Conservation (phyloP, 345 rosid genomes). For the Capsella bursapastoris region DNA sequence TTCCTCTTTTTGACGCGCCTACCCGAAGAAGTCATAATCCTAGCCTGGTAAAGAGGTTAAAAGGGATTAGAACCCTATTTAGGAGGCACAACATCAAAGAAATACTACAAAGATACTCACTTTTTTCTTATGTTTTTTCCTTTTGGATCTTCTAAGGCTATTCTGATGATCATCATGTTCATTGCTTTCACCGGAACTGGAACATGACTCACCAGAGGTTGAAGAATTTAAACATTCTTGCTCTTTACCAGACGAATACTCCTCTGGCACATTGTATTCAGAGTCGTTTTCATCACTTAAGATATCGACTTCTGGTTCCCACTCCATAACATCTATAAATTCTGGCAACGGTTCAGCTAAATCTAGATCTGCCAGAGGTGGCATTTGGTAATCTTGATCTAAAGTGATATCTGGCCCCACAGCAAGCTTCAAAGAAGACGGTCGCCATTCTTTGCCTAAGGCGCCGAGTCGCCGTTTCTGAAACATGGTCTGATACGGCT, state of each 20-base stretch:
- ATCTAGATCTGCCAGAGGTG: slow-evolving; percentile 89
- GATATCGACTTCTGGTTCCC: slow-evolving; percentile 88
- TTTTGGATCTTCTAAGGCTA: slow-evolving; percentile 67
- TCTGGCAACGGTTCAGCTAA: slow-evolving; percentile 81
- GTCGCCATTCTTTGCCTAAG: slow-evolving; percentile 91
- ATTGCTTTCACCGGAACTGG: slow-evolving; percentile 67
- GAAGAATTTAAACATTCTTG: slow-evolving; percentile 70
- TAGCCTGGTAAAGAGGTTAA: slow-evolving; percentile 54
- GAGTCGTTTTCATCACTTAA: slow-evolving; percentile 93
- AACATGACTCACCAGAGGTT: slow-evolving; percentile 62
- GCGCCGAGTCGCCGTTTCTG: slow-evolving; percentile 93
- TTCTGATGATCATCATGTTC: slow-evolving; percentile 64
- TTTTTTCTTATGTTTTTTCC: slow-evolving; percentile 71
- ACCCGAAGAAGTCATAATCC: slow-evolving; percentile 88
- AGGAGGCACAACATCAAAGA: slow-evolving; percentile 14
- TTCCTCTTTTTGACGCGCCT: slow-evolving; percentile 90
- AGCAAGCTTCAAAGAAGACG: slow-evolving; percentile 71
- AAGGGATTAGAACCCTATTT: slow-evolving; percentile 30
- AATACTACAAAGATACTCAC: slow-evolving; percentile 50
- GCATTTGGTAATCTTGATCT: slow-evolving; percentile 81
- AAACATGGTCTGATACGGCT: slow-evolving; percentile 96
- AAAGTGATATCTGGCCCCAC: slow-evolving; percentile 90
- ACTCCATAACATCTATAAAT: slow-evolving; percentile 80
- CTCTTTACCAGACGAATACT: slow-evolving; percentile 71
- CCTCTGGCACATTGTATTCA: slow-evolving; percentile 89